phyloP scores from a whole-genome alignment of 176 grass and related monocot species.

The Melocanna baccifera region DNA sequence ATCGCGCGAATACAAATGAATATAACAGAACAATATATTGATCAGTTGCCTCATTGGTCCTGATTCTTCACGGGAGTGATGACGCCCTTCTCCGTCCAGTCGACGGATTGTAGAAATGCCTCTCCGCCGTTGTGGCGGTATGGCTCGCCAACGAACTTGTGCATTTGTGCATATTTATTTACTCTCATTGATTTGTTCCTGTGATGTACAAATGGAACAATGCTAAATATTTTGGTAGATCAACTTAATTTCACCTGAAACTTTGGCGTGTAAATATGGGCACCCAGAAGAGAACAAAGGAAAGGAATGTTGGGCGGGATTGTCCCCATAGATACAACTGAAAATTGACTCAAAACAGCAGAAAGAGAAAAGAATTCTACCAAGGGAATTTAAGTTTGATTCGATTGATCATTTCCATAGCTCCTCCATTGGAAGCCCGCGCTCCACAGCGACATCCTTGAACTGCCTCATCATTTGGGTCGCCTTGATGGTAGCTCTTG shows the following conservation, averaged over 20 bases:
- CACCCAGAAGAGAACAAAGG: background rate
- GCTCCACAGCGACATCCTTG: slow-evolving; percentile 57
- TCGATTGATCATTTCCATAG: slow-evolving; percentile 70
- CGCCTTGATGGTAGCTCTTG: slow-evolving; percentile 74
- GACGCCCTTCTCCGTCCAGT: too few species aligned
- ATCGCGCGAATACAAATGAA: too few species aligned
- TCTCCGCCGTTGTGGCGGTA: too few species aligned
- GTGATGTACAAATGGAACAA: background rate
- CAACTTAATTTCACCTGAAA: background rate
- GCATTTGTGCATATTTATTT: background rate
- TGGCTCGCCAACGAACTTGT: too few species aligned
- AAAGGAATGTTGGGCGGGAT: slow-evolving; percentile 9
- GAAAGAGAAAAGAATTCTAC: background rate
- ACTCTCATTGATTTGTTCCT: background rate
- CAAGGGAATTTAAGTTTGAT: background rate
- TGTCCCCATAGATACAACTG: slow-evolving; percentile 14
- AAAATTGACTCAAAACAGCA: slow-evolving; percentile 9
- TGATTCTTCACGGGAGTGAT: too few species aligned
- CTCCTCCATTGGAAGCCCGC: slow-evolving; percentile 79
- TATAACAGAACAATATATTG: too few species aligned
- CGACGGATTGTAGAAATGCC: too few species aligned
- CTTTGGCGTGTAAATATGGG: background rate
- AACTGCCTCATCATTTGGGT: slow-evolving; percentile 69
- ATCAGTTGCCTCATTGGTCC: too few species aligned
- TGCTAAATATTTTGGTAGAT: background rate